Percentiles rank a stretch among this genome's conserved stretches.
Evolutionary conservation across 257 asterid genomes (phyloP).

Genomic region (Nicotiana attenuata): DNA sequence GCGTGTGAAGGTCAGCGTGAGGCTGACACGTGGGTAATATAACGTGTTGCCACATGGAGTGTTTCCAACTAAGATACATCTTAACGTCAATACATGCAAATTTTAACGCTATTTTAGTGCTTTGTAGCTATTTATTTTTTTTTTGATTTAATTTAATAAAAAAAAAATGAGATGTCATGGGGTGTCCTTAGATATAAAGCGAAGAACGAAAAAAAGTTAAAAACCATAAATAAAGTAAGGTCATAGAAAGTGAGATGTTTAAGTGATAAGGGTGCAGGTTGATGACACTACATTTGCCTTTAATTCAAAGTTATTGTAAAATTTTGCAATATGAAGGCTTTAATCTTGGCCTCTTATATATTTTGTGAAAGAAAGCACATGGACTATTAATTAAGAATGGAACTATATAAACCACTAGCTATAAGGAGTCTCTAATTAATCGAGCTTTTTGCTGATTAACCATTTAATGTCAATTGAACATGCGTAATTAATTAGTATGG

Average conservation of each 20-base stretch:
- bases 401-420: neutral
- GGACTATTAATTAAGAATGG: neutral
- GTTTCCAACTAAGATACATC: slow-evolving; percentile 20
- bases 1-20: neutral
- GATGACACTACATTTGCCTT: neutral
- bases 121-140: no score
- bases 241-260: neutral
- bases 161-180: no score
- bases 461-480: no score
- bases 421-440: neutral
- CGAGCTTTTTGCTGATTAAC: neutral
- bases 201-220: no score
- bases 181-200: no score
- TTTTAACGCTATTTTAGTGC: neutral
- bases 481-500: no score
- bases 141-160: no score
- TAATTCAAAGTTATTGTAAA: no score
- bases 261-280: neutral
- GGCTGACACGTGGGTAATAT: slow-evolving; percentile 7
- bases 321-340: neutral
- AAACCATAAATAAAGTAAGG: no score
- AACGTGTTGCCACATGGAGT: slow-evolving; percentile 39
- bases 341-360: neutral
- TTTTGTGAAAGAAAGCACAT: slow-evolving; percentile 5
- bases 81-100: slow-evolving; percentile 12